Evolutionary conservation across 257 asterid genomes (phyloP), one percentile per base, ranked within the genome.

Genomic region (Solanum virginianum): DNA sequence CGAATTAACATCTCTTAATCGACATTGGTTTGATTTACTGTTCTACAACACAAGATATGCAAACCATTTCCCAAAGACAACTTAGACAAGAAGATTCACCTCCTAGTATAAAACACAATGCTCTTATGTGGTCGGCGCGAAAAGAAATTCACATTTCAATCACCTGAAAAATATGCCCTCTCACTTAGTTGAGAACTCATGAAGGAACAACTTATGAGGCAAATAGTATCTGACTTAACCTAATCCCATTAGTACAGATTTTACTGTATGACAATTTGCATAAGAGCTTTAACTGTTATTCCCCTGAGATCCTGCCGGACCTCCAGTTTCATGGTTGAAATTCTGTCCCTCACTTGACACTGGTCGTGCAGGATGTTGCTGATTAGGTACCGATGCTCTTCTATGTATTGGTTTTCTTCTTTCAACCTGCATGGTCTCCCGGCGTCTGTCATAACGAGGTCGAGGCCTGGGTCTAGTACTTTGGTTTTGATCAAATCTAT

Each of bases 361-460:
- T 69, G 85, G 55, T 59, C 83, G 92, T 43, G 81, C 85, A 15
- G 89, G 84, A 7, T 79, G 41, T 87, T 85, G 90, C 47, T 88
- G 87, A 82, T 85, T 87, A 5, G 77, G 36, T 13, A 88, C 69
- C 91, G 88, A 81, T 5, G 81, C 22, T 2, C 82, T 86, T 65
- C 86, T 84, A 39, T 39, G 86, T 47, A 49, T 79, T 51, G 94
- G 89, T 59, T 88, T 93, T 83, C 90, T 89, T 89, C 93, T 90
- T 68, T 90, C 91, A 14, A 91, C 96, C 85, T 88, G 97, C 97
- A 94, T 90, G 54, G 97, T 91, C 72, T 95, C 97, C 17, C 95
- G 87, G 62, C 97, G 97, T 80, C 95, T 92, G 71, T 95, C 97
- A 29, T 93, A 90, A 4, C 99, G 90, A 56, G 98, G 98, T 29